A percentile compares a stretch with the other conserved stretches of the same genome.
Evolutionary conservation across 768 basidiomycete species (phyloP).

Genomic region (Mycena rebaudengoi): DNA sequence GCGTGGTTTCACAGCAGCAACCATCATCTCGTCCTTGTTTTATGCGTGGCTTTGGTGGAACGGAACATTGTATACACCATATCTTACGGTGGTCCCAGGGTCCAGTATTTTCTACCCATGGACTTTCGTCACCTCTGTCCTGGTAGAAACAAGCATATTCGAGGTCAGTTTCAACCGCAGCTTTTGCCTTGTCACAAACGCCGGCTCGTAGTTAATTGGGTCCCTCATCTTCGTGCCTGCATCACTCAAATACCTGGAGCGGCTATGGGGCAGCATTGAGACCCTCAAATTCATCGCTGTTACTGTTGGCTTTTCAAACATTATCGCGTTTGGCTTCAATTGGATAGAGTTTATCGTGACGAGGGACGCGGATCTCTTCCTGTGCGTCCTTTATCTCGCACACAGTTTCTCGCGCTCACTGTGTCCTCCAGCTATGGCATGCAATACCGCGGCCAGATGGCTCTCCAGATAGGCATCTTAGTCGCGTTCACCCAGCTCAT

Average conservation of each 20-base stretch:
- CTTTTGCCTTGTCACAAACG: neutral
- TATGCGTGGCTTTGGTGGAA: conserved; percentile 75
- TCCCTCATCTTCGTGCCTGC: conserved; percentile 83
- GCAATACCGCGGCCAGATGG: conserved; percentile 92
- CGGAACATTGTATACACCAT: conserved; percentile 58
- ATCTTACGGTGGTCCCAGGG: conserved; percentile 85
- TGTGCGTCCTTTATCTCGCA: conserved; percentile 59
- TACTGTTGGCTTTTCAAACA: conserved; percentile 81
- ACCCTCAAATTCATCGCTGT: conserved; percentile 86
- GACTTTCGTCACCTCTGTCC: conserved; percentile 89
- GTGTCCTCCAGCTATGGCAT: conserved; percentile 73
- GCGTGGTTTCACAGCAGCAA: conserved; percentile 72
- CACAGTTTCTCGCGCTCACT: conserved; percentile 20
- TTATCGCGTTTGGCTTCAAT: conserved; percentile 88
- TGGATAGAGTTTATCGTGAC: conserved; percentile 85
- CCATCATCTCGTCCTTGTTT: conserved; percentile 62
- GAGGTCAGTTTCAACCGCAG: conserved; percentile 67
- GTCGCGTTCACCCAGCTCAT: conserved; percentile 98
- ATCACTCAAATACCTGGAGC: conserved; percentile 89
- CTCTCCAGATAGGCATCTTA: conserved; percentile 85
- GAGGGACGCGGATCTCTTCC: conserved; percentile 75
- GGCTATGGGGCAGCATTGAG: conserved; percentile 92
- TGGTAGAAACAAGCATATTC: conserved; percentile 84
- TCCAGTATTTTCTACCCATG: conserved; percentile 87
- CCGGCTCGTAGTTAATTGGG: conserved; percentile 67